Conservation (phyloP, 331 rosid genomes). For the Quercus tomentella region DNA sequence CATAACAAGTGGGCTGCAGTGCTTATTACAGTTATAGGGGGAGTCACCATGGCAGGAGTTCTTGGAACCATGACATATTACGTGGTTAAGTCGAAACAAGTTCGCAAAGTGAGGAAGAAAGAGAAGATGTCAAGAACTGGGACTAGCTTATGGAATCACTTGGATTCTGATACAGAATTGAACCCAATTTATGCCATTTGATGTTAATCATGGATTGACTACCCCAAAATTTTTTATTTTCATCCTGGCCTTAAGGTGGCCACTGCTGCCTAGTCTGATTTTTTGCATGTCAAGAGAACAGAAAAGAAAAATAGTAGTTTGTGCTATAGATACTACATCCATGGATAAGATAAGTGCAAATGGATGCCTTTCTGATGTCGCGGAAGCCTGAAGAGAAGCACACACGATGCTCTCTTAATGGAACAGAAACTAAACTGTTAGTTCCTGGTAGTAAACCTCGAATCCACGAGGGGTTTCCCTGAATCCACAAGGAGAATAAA, state of each 20-base stretch:
- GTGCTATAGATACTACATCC: background rate
- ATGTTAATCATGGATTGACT: slow-evolving; percentile 14
- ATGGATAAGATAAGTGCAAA: slow-evolving; percentile 4
- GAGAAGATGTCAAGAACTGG: slow-evolving; percentile 33
- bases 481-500: too few relatives aligned
- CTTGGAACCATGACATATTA: slow-evolving; percentile 78
- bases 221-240: too few relatives aligned
- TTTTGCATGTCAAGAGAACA: background rate
- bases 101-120: slow-evolving; percentile 53
- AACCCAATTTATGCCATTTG: slow-evolving; percentile 68
- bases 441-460: too few relatives aligned
- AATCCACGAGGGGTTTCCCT: too few relatives aligned
- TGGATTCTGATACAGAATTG: slow-evolving; percentile 64
- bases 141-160: slow-evolving; percentile 13
- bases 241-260: background rate
- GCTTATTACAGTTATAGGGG: slow-evolving; percentile 57
- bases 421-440: too few relatives aligned
- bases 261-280: background rate
- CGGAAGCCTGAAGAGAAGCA: too few relatives aligned
- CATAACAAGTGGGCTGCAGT: slow-evolving; percentile 72
- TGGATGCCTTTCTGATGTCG: slow-evolving; percentile 9
- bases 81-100: slow-evolving; percentile 58
- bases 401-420: too few relatives aligned
- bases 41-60: slow-evolving; percentile 48
- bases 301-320: slow-evolving; percentile 8